Percentiles rank a stretch among this genome's conserved stretches.
Conservation (phyloP, 1,284 basidiomycete genomes). For the Fomes fomentarius region DNA sequence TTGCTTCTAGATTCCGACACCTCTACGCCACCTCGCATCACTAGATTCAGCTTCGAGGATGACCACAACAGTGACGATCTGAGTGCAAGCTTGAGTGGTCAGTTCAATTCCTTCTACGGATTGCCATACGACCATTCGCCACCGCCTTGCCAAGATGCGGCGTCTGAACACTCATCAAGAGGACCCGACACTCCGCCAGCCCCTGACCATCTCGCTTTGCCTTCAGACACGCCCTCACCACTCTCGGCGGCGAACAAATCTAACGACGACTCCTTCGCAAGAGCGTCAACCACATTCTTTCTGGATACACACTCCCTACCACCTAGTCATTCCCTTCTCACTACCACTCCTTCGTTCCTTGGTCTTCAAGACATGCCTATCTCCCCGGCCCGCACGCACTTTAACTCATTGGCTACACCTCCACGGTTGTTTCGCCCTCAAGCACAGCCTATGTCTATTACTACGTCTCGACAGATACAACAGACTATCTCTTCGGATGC, state of each 20-base stretch:
- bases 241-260: conserved; percentile 1
- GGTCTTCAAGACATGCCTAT: not conserved
- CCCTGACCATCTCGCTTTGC: not conserved
- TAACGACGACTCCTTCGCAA: conserved; percentile 1
- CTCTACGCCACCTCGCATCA: conserved; percentile 4
- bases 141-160: conserved; percentile 4
- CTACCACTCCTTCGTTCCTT: conserved; percentile 13
- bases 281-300: conserved; percentile 14
- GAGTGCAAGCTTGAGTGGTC: not conserved
- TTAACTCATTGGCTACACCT: not conserved
- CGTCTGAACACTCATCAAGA: conserved; percentile 3
- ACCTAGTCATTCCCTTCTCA: conserved; percentile 9
- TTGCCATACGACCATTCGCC: conserved; percentile 1
- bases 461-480: not conserved
- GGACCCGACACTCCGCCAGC: not conserved
- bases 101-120: conserved; percentile 3
- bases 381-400: not conserved
- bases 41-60: conserved; percentile 5
- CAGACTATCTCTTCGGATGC: not conserved
- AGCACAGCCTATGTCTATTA: not conserved
- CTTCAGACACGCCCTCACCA: not conserved
- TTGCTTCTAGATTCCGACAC: not conserved
- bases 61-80: not conserved
- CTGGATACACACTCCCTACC: conserved; percentile 17
- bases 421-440: not conserved